These are phyloP conservation scores for Phalaenopsis hybrid DNA, from an alignment of 116 monocot species.

Conservation along the genomic window DNA sequence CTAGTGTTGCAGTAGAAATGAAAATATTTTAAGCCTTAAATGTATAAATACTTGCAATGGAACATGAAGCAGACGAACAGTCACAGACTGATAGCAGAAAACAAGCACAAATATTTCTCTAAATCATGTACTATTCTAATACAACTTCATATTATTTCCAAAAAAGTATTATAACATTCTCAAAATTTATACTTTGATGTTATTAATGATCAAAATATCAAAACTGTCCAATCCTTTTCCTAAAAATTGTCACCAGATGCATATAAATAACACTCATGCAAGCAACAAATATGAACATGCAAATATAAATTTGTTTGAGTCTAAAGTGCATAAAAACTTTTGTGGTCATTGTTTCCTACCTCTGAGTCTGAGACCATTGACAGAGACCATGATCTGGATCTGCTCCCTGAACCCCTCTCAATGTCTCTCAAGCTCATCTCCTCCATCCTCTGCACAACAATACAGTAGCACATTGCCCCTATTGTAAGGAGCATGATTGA, in stretches of 20 bases:
- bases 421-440: constrained; percentile 54
- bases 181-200: background rate
- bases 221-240: background rate
- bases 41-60: no score
- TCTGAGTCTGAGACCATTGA: constrained; percentile 44
- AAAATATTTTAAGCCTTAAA: no score
- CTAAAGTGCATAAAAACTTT: constrained; percentile 67
- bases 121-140: no score
- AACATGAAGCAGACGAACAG: no score
- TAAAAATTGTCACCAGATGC: background rate
- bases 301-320: background rate
- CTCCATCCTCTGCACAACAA: constrained; percentile 52
- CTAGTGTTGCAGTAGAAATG: no score
- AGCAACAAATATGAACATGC: background rate
- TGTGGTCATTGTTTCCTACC: constrained; percentile 36
- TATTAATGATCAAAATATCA: background rate
- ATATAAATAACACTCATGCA: no score
- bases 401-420: constrained; percentile 35
- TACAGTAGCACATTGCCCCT: constrained; percentile 82
- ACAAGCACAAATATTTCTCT: no score
- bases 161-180: background rate
- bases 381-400: constrained; percentile 38
- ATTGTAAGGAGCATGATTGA: constrained; percentile 60
- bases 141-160: background rate
- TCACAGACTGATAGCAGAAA: no score